Conservation (phyloP, 106 monocot genomes). For the Triglochin maritima region DNA sequence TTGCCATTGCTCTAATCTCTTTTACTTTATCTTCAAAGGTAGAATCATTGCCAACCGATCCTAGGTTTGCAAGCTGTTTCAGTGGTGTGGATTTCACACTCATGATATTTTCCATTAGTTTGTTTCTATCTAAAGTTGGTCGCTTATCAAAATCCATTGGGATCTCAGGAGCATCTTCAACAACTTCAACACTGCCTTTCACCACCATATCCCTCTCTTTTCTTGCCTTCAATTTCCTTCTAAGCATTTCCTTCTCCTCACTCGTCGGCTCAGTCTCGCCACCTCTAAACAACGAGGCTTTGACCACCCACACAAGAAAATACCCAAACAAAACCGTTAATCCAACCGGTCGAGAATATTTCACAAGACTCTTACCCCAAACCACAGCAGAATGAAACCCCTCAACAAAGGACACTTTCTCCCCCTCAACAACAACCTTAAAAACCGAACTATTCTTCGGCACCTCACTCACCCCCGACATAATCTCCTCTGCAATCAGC, state of each 20-base stretch:
- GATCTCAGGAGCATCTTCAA: slow-evolving; percentile 21
- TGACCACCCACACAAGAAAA: slow-evolving; percentile 21
- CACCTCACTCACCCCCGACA: slow-evolving; percentile 21
- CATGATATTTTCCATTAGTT: slow-evolving; percentile 36
- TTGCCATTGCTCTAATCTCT: slow-evolving; percentile 54
- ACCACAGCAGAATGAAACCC: slow-evolving; percentile 4
- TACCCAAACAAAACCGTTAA: slow-evolving; percentile 27
- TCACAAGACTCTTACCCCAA: slow-evolving; percentile 5
- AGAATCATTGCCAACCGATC: not conserved
- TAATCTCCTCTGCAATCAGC: slow-evolving; percentile 37
- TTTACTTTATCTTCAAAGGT: slow-evolving; percentile 48
- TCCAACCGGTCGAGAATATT: slow-evolving; percentile 20
- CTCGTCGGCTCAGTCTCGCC: slow-evolving; percentile 23
- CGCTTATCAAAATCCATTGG: slow-evolving; percentile 9
- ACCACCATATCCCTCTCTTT: slow-evolving; percentile 30
- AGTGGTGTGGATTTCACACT: slow-evolving; percentile 11
- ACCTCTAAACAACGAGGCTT: slow-evolving; percentile 20
- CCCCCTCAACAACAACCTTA: slow-evolving; percentile 32
- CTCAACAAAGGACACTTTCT: slow-evolving; percentile 15
- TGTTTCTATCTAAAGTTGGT: slow-evolving; percentile 50
- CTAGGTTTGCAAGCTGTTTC: not conserved
- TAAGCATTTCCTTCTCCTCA: slow-evolving; percentile 67
- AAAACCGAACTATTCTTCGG: slow-evolving; percentile 35
- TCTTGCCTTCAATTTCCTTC: slow-evolving; percentile 58
- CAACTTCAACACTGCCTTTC: slow-evolving; percentile 38